Conservation (phyloP, 306 rosid genomes). For the Leucaena leucocephala region DNA sequence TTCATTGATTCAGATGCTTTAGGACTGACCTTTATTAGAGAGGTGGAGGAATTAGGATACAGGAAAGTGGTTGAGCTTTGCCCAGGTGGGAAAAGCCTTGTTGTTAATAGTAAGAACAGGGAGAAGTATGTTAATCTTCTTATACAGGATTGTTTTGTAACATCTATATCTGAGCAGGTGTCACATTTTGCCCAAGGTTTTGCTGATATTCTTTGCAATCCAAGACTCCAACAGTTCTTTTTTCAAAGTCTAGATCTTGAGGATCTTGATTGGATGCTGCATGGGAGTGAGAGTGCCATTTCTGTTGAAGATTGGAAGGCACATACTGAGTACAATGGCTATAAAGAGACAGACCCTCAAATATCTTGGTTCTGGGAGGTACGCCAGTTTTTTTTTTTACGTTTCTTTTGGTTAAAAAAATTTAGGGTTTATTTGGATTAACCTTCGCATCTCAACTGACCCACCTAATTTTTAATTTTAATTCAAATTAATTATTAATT, state of each 20-base stretch:
- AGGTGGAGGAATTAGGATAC: constrained; percentile 85
- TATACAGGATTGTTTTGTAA: constrained; percentile 73
- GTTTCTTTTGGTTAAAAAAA: constrained; percentile 3
- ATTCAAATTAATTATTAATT: too few relatives aligned
- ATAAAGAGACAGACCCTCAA: constrained; percentile 80
- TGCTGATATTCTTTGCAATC: constrained; percentile 69
- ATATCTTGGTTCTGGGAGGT: constrained; percentile 99
- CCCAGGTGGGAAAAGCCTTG: constrained; percentile 63
- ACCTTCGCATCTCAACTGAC: too few relatives aligned
- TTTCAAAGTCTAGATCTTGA: constrained; percentile 74
- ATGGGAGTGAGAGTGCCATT: constrained; percentile 73
- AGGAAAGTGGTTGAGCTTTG: constrained; percentile 72
- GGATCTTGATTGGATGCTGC: constrained; percentile 94
- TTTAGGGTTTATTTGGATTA: too few relatives aligned
- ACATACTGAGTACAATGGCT: constrained; percentile 88
- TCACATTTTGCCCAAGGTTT: constrained; percentile 78
- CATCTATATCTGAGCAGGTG: constrained; percentile 77
- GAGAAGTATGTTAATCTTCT: constrained; percentile 69
- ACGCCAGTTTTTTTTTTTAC: constrained; percentile 31
- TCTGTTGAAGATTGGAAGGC: constrained; percentile 89
- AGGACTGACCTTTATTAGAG: constrained; percentile 89
- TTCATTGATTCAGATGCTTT: constrained; percentile 83
- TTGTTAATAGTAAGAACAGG: constrained; percentile 77
- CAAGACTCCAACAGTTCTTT: constrained; percentile 49
- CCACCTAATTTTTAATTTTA: too few relatives aligned